Percentiles rank a stretch among this genome's conserved stretches.
Evolutionary conservation across 2,329 filamentous ascomycete genomes (phyloP).

Genomic region (Fusarium chuoi): DNA sequence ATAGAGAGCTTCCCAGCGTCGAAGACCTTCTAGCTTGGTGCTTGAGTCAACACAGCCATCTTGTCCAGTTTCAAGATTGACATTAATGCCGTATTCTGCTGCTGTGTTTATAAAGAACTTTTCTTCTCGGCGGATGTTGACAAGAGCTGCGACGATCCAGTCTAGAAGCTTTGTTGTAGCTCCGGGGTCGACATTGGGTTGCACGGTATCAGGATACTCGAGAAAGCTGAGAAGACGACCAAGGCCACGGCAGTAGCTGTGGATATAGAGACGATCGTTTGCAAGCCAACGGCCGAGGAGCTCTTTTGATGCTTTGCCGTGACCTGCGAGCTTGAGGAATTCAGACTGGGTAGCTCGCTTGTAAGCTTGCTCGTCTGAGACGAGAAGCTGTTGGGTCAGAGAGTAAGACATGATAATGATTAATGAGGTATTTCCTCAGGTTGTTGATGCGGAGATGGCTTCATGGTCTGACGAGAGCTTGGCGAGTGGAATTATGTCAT

Average conservation of each 20-base stretch:
- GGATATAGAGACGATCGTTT: constrained; percentile 77
- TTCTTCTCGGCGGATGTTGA: constrained; percentile 74
- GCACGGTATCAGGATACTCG: constrained; percentile 57
- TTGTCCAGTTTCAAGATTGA: constrained; percentile 50
- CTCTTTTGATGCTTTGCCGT: constrained; percentile 66
- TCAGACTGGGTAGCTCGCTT: constrained; percentile 70
- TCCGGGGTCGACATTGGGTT: constrained; percentile 16
- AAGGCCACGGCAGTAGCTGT: constrained; percentile 75
- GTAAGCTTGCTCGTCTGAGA: constrained; percentile 58
- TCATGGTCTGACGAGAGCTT: constrained; percentile 18
- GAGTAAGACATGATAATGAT: constrained; percentile 43
- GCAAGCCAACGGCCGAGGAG: constrained; percentile 74
- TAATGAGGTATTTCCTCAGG: neutral
- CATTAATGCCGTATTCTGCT: constrained; percentile 65
- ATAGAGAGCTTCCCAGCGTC: constrained; percentile 59
- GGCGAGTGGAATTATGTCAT: constrained; percentile 34
- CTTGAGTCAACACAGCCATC: constrained; percentile 41
- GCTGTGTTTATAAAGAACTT: constrained; percentile 74
- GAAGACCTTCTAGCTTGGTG: constrained; percentile 53
- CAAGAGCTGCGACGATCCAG: constrained; percentile 71
- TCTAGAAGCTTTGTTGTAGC: constrained; percentile 68
- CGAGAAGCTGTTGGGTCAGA: constrained; percentile 67
- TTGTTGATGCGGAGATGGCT: constrained; percentile 20
- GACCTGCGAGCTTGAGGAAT: constrained; percentile 73
- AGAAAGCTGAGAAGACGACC: constrained; percentile 72